Evolutionary conservation across 768 basidiomycete species (phyloP), one percentile per base, ranked within the genome.

Genomic region (Kwoniella sp.): DNA sequence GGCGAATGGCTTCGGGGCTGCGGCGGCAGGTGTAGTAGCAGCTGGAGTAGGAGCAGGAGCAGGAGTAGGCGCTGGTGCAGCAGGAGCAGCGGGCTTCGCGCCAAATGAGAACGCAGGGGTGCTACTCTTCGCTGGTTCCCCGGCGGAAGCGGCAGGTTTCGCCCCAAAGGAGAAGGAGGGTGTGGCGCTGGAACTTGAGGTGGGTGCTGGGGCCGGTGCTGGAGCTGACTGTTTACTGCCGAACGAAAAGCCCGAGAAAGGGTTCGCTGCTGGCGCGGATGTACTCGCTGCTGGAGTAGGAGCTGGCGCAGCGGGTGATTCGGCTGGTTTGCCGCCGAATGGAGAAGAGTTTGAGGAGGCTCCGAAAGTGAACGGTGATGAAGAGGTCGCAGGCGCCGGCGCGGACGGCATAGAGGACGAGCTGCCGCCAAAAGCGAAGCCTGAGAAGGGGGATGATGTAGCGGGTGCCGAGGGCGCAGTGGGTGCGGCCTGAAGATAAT

Each of bases 1-100:
- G n/a, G 68, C 66, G 26, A 75, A 76, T 7, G 76, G 74, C 3
- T 70, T 73, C 1, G 71, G 4, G 20, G 62, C 13, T n/a, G 65
- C 56, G n/a, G 67, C 56, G n/a, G 67, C 53, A n/a, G 58, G 23
- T 5, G 58, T 9, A 4, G 5, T 17, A 9, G 41, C 41, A 17
- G 41, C 30, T 37, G 68, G 45, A 29, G 61, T 48, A 13, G 68
- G 15, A 17, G 66, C 26, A 5, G 53, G 7, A n/a, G 29, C 61
- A 34, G 67, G 29, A 45, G 61, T 55, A 20, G 65, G 17, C 4
- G 37, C 37, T 45, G 30, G 60, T 8, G 55, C 66, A n/a, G 71
- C 22, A 56, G 67, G 52, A 12, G 52, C 54, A 52, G 67, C 25
- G 29, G 67, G 28, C 45, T 50, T 29, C 23, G 47, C n/a, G 9